Evolutionary conservation across 495 filamentous ascomycete genomes (phyloP).

Genomic region (Podospora pseudopauciseta): DNA sequence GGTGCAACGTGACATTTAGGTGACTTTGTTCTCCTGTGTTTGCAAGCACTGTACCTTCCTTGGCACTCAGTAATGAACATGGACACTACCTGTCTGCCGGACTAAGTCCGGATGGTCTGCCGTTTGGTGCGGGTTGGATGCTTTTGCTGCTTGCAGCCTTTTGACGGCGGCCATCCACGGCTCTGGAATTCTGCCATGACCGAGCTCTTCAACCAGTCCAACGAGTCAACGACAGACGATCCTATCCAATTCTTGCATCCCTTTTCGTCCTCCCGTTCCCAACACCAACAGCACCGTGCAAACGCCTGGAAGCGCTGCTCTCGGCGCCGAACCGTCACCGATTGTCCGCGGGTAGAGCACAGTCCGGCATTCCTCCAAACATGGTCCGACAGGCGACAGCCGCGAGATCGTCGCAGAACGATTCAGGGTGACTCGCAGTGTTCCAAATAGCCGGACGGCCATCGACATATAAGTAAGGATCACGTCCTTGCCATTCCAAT

Average conservation of each 20-base stretch:
- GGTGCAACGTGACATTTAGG: not conserved
- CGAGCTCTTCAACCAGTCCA: not conserved
- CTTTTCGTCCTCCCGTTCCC: not conserved
- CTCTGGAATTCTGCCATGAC: not conserved
- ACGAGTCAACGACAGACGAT: not conserved
- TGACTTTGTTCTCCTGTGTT: not conserved
- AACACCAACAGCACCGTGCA: not conserved
- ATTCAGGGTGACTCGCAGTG: not conserved
- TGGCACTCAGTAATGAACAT: not conserved
- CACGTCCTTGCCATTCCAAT: not conserved
- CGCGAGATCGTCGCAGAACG: slow-evolving; percentile 11
- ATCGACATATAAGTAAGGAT: slow-evolving; percentile 6
- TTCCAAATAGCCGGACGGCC: slow-evolving; percentile 1
- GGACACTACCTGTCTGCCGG: not conserved
- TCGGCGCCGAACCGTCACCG: slow-evolving; percentile 17
- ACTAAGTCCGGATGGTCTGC: not conserved
- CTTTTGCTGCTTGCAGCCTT: not conserved
- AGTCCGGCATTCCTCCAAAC: slow-evolving; percentile 49
- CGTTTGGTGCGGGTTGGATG: not conserved
- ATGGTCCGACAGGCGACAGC: slow-evolving; percentile 37
- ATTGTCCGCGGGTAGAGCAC: slow-evolving; percentile 32
- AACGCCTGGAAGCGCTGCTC: not conserved
- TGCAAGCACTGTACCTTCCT: not conserved
- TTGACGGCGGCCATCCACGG: not conserved
- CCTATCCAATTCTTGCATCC: not conserved